Evolutionary conservation across 371 early-diverging fungal genomes (phyloP).

Genomic region (Rhizopus microsporus): DNA sequence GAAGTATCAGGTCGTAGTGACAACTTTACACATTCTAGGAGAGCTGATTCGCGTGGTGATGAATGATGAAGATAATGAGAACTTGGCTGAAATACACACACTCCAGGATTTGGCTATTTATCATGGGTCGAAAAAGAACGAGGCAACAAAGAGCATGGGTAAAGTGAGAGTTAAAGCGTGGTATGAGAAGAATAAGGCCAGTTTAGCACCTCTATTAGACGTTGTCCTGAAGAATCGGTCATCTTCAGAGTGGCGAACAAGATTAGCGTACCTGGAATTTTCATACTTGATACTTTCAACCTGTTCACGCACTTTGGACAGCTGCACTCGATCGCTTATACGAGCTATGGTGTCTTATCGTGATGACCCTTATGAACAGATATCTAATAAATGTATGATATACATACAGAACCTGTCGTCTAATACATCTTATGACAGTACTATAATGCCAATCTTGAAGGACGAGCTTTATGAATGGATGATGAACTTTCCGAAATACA

Average conservation of each 20-base stretch:
- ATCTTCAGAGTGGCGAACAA: slow-evolving; percentile 46
- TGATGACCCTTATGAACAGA: slow-evolving; percentile 47
- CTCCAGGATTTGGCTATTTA: slow-evolving; percentile 29
- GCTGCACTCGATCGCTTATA: slow-evolving; percentile 37
- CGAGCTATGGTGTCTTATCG: slow-evolving; percentile 50
- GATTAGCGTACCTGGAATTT: slow-evolving; percentile 48
- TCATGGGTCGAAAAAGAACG: background rate
- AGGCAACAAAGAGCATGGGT: background rate
- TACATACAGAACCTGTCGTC: slow-evolving; percentile 26
- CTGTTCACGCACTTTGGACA: slow-evolving; percentile 45
- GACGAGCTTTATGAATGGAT: slow-evolving; percentile 46
- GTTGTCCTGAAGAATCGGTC: slow-evolving; percentile 33
- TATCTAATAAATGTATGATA: slow-evolving; percentile 28
- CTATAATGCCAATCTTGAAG: slow-evolving; percentile 41
- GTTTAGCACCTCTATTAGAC: slow-evolving; percentile 25
- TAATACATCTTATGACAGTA: slow-evolving; percentile 15
- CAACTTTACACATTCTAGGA: slow-evolving; percentile 37
- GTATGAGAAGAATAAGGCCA: slow-evolving; percentile 30
- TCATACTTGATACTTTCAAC: slow-evolving; percentile 34
- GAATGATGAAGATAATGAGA: slow-evolving; percentile 34
- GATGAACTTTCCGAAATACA: slow-evolving; percentile 40
- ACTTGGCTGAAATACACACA: slow-evolving; percentile 12
- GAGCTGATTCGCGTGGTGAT: slow-evolving; percentile 39
- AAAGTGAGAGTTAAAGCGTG: slow-evolving; percentile 22
- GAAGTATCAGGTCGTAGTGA: slow-evolving; percentile 47